Conservation (phyloP, 768 basidiomycete species). For the Pulveroboletus sp. region DNA sequence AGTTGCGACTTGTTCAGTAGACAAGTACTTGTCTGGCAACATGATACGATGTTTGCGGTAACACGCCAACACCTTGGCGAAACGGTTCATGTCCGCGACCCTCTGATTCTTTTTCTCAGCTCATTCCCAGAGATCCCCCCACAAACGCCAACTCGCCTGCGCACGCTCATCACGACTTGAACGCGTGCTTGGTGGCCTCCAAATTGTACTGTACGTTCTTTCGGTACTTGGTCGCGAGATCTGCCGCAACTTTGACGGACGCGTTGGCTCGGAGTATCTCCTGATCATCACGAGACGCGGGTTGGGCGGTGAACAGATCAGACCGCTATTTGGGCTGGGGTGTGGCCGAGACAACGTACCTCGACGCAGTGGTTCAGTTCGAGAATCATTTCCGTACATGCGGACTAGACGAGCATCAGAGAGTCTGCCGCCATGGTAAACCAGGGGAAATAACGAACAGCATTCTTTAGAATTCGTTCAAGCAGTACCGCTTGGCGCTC, state of each 20-base stretch:
- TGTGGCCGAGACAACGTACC: conserved; percentile 39
- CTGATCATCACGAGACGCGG: conserved; percentile 34
- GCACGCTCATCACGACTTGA: conserved; percentile 1
- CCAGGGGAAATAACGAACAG: conserved; percentile 45
- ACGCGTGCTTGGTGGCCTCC: conserved; percentile 56
- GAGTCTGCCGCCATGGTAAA: neutral
- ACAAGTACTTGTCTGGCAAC: neutral
- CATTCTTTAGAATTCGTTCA: conserved; percentile 88
- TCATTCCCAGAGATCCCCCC: no score
- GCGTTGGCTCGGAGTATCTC: conserved; percentile 79
- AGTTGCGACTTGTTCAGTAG: neutral
- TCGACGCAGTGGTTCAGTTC: conserved; percentile 89
- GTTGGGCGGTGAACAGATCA: neutral
- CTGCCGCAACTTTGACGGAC: conserved; percentile 75
- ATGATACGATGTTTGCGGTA: neutral
- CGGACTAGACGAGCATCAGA: conserved; percentile 52
- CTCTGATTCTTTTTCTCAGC: no score
- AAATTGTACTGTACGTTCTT: conserved; percentile 94
- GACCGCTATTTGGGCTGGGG: neutral
- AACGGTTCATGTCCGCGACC: no score
- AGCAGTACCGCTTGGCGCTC: conserved; percentile 89
- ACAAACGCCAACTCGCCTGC: neutral
- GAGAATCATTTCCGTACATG: conserved; percentile 86
- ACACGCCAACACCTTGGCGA: neutral
- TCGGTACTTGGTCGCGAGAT: conserved; percentile 82